Conservation (phyloP, 129 eudicot genomes). For the Pittosporum tobira region DNA sequence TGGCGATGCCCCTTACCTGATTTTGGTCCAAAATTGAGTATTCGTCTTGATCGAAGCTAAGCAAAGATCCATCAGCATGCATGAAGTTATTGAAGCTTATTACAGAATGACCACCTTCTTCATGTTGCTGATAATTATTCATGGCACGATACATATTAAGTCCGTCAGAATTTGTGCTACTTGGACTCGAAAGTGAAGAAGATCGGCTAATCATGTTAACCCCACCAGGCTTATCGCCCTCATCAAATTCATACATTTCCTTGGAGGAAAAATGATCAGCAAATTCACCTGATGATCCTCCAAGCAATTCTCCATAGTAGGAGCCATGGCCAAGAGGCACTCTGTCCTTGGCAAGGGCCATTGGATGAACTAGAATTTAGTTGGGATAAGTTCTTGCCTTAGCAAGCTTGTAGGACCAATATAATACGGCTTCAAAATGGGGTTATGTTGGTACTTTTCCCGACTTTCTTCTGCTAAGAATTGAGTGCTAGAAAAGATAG, state of each 20-base stretch:
- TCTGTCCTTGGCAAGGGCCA: slow-evolving; percentile 61
- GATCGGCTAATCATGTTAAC: slow-evolving; percentile 38
- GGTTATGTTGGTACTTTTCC: slow-evolving; percentile 13
- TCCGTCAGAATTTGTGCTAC: slow-evolving; percentile 55
- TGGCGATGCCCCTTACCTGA: slow-evolving; percentile 20
- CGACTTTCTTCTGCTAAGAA: not conserved
- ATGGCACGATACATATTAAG: slow-evolving; percentile 13
- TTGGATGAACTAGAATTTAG: slow-evolving; percentile 6
- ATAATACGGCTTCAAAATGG: not conserved
- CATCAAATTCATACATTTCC: slow-evolving; percentile 22
- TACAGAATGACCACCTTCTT: slow-evolving; percentile 58
- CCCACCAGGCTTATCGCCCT: slow-evolving; percentile 23
- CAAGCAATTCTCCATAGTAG: slow-evolving; percentile 19
- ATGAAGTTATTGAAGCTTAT: slow-evolving; percentile 48
- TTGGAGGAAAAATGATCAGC: not conserved
- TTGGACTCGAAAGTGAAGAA: slow-evolving; percentile 64
- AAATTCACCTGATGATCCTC: slow-evolving; percentile 9
- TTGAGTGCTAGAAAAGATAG: not conserved
- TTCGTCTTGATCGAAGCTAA: slow-evolving; percentile 48
- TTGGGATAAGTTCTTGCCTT: not conserved
- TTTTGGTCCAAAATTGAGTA: slow-evolving; percentile 25
- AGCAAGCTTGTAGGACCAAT: not conserved
- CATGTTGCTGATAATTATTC: slow-evolving; percentile 28
- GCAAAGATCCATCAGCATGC: slow-evolving; percentile 46
- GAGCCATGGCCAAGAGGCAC: slow-evolving; percentile 27